phyloP scores from a whole-genome alignment of 176 grass and related monocot genomes.

The Chloris gayana region DNA sequence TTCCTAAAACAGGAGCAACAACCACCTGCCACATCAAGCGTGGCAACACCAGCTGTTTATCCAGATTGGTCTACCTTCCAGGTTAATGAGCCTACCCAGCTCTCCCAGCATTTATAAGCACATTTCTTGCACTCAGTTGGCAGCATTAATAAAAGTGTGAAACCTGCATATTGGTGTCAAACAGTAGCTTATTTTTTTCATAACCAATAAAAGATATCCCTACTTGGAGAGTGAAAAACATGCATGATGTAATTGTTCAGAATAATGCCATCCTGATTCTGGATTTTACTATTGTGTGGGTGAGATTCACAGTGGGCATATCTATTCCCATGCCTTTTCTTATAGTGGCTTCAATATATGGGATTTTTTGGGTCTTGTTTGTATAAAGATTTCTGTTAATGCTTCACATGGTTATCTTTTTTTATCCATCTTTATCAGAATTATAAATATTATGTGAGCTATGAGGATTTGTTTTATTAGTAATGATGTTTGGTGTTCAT shows the following conservation, averaged over 20 bases:
- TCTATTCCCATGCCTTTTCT: not conserved
- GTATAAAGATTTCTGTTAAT: conserved; percentile 9
- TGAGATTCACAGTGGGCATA: not conserved
- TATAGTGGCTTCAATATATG: not conserved
- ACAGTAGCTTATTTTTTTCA: not conserved
- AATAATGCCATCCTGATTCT: not conserved
- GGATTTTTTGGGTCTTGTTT: not conserved
- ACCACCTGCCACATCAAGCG: conserved; percentile 53
- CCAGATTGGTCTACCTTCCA: conserved; percentile 92
- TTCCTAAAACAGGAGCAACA: conserved; percentile 76
- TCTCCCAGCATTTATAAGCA: not conserved
- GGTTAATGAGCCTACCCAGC: conserved; percentile 36
- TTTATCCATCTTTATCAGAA: conserved; percentile 9
- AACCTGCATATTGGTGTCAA: not conserved
- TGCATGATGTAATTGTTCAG: not conserved
- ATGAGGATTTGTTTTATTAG: not conserved
- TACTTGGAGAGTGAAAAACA: not conserved
- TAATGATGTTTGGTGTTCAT: conserved; percentile 24
- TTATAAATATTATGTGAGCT: not conserved
- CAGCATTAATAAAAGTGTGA: not conserved
- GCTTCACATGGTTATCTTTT: not conserved
- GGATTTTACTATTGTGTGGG: not conserved
- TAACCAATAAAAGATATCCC: not conserved
- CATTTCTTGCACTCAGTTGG: conserved; percentile 3
- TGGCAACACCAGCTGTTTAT: conserved; percentile 57